Evolutionary conservation across 208 protist genomes (phyloP).

Genomic region (Porcisia hertigi): DNA sequence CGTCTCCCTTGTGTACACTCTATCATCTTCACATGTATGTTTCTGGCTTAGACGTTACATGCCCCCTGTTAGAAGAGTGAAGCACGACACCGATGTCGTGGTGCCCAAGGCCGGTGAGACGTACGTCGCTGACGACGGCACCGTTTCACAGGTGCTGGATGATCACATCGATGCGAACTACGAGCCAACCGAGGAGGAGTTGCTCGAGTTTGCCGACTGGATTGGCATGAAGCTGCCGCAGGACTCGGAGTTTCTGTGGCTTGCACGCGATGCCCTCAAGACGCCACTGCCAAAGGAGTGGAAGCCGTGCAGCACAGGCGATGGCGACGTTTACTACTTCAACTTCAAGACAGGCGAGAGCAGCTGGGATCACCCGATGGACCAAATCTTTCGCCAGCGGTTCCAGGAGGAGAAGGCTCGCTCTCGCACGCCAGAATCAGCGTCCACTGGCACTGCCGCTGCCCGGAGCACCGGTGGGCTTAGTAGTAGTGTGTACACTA

Average conservation of each 20-base stretch:
- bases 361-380: slow-evolving; percentile 95
- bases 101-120: slow-evolving; percentile 68
- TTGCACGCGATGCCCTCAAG: slow-evolving; percentile 93
- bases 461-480: background rate
- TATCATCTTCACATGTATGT: too few species aligned
- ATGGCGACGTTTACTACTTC: slow-evolving; percentile 96
- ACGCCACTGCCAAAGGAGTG: slow-evolving; percentile 94
- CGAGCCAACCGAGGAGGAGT: slow-evolving; percentile 91
- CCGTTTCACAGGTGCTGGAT: slow-evolving; percentile 87
- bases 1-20: background rate
- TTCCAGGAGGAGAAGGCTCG: slow-evolving; percentile 56
- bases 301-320: slow-evolving; percentile 92
- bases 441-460: background rate
- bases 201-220: slow-evolving; percentile 92
- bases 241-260: slow-evolving; percentile 90
- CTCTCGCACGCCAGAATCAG: background rate
- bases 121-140: slow-evolving; percentile 83
- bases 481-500: background rate
- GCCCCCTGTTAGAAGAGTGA: slow-evolving; percentile 22
- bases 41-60: background rate
- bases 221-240: slow-evolving; percentile 92
- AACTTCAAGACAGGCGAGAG: slow-evolving; percentile 95
- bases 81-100: slow-evolving; percentile 33
- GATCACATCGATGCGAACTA: slow-evolving; percentile 86
- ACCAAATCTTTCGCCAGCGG: slow-evolving; percentile 82